Conservation (phyloP, 306 rosid species). For the Castanopsis chinensis region DNA sequence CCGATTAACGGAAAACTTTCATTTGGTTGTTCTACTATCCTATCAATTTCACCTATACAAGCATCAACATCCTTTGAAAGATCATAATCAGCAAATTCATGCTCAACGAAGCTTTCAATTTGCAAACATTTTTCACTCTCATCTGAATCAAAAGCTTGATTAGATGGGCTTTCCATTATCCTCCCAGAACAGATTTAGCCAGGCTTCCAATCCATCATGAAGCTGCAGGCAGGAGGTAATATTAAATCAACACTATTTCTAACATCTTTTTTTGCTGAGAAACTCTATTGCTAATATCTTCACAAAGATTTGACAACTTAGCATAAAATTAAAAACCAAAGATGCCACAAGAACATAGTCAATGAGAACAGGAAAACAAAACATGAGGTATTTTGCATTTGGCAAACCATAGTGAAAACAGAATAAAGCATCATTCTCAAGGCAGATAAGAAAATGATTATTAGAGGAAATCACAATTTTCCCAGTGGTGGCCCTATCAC, state of each 20-base stretch:
- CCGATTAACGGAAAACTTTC: conserved; percentile 27
- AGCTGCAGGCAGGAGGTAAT: conserved; percentile 10
- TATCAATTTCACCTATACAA: conserved; percentile 42
- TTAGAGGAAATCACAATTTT: too few relatives aligned
- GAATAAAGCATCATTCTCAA: not conserved
- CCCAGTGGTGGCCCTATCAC: too few relatives aligned
- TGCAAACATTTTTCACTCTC: conserved; percentile 53
- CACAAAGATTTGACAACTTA: not conserved
- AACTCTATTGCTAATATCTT: too few relatives aligned
- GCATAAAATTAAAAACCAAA: not conserved
- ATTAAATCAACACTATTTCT: too few relatives aligned
- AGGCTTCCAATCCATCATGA: conserved; percentile 13
- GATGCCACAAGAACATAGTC: not conserved
- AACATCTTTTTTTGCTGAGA: too few relatives aligned
- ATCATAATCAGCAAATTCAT: conserved; percentile 28
- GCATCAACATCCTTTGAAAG: conserved; percentile 36
- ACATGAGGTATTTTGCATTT: not conserved
- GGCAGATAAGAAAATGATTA: not conserved
- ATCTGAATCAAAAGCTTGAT: conserved; percentile 49
- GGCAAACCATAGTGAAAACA: not conserved
- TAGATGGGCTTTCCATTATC: conserved; percentile 44
- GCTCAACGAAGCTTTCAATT: conserved; percentile 34
- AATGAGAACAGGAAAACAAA: not conserved
- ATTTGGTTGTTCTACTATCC: conserved; percentile 37
- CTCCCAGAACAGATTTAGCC: conserved; percentile 24